phyloP scores from a whole-genome alignment of 176 grass and related monocot species.

The Aechmea fasciata region DNA sequence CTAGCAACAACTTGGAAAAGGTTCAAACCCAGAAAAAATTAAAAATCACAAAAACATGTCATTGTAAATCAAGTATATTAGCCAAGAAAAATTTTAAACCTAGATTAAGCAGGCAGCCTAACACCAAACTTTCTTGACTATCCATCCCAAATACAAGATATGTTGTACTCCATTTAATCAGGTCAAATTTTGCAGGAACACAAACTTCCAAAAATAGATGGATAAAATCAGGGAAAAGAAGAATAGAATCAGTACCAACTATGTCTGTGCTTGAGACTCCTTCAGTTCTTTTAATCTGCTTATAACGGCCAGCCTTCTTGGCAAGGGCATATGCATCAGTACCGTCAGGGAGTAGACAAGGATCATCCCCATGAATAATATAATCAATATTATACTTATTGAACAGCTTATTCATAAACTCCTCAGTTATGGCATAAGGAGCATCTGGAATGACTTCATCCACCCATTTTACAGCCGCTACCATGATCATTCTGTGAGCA shows the following conservation, averaged over 20 bases:
- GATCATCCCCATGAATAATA: slow-evolving; percentile 95
- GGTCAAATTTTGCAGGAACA: no score
- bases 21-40: neutral
- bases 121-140: neutral
- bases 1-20: no score
- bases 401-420: slow-evolving; percentile 89
- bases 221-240: neutral
- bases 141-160: neutral
- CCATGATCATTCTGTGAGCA: slow-evolving; percentile 66
- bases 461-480: slow-evolving; percentile 83
- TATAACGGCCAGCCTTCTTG: slow-evolving; percentile 84
- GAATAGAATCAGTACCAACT: slow-evolving; percentile 49
- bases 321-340: slow-evolving; percentile 90
- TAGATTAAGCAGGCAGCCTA: neutral
- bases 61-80: neutral
- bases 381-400: slow-evolving; percentile 86
- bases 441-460: slow-evolving; percentile 84
- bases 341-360: slow-evolving; percentile 82
- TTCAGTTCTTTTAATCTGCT: slow-evolving; percentile 91
- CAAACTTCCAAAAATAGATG: neutral
- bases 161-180: neutral
- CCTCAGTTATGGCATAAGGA: slow-evolving; percentile 86
- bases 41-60: neutral
- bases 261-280: slow-evolving; percentile 90
- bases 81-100: no score